Evolutionary conservation across 2,329 filamentous ascomycete genomes (phyloP).

Genomic region (Tolypocladium nubicola): DNA sequence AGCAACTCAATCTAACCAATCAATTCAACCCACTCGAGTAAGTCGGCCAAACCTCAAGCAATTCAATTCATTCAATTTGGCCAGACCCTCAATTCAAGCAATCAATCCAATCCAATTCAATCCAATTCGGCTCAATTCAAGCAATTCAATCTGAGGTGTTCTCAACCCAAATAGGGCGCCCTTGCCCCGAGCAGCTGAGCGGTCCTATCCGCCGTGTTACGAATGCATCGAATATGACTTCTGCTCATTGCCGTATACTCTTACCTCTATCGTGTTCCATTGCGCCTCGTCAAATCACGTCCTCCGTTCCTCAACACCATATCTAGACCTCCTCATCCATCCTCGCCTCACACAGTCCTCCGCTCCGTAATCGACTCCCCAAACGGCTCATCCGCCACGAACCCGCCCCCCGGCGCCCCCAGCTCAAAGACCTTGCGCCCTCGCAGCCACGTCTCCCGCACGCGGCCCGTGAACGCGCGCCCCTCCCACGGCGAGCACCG

Average conservation of each 20-base stretch:
- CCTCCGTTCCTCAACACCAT: neutral
- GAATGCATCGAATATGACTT: neutral
- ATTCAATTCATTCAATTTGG: no score
- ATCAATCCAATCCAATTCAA: no score
- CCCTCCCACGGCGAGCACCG: conserved; percentile 87
- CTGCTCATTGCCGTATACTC: neutral
- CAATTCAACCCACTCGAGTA: no score
- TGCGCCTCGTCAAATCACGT: neutral
- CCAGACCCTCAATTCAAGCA: no score
- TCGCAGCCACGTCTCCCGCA: conserved; percentile 76
- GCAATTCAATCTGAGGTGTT: no score
- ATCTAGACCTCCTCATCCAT: neutral
- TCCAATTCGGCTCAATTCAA: no score
- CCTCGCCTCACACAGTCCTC: conserved; percentile 25
- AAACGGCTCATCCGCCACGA: conserved; percentile 35
- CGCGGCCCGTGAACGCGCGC: conserved; percentile 64
- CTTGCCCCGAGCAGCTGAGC: no score
- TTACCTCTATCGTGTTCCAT: neutral
- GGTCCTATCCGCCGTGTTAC: neutral
- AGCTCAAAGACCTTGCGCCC: conserved; percentile 65
- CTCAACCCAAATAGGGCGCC: no score
- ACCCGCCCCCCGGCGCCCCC: conserved; percentile 40
- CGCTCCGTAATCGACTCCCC: conserved; percentile 52
- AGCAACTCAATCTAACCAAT: no score
- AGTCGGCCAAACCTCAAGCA: no score